Evolutionary conservation across 176 grass and related monocot species (phyloP).

Genomic region (Triticum dicoccoides): DNA sequence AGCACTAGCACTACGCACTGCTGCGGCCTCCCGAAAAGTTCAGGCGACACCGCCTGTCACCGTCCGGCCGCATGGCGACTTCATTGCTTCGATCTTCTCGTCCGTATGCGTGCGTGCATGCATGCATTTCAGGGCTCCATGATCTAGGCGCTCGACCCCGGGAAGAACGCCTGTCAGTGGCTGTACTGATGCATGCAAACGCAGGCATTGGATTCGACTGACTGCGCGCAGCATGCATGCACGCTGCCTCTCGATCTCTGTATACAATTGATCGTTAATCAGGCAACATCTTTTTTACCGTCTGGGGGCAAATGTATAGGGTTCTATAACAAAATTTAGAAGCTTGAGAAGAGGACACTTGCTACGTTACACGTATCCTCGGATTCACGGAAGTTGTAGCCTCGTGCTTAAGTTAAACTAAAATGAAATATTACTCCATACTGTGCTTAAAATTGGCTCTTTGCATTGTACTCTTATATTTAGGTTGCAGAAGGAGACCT

Average conservation of each 20-base stretch:
- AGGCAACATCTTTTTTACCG: background rate
- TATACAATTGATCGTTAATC: background rate
- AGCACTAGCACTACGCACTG: background rate
- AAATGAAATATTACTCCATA: too few species aligned
- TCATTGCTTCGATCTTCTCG: conserved; percentile 14
- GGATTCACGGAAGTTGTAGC: background rate
- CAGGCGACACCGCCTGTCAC: background rate
- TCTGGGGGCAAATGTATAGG: background rate
- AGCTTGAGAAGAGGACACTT: background rate
- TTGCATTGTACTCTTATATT: too few species aligned
- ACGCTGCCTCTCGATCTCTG: background rate
- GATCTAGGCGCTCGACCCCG: background rate
- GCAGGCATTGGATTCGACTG: conserved; percentile 12
- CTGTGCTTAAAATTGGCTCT: too few species aligned
- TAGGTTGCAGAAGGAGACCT: background rate
- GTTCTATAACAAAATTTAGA: background rate
- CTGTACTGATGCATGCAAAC: background rate
- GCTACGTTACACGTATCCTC: too few species aligned
- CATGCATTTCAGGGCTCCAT: background rate
- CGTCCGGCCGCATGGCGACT: background rate
- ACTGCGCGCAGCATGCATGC: background rate
- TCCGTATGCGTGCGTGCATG: background rate
- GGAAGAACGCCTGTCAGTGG: background rate
- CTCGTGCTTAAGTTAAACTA: too few species aligned
- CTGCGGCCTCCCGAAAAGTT: background rate